A percentile compares a stretch with the other conserved stretches of the same genome.
These are phyloP conservation scores for Aphanomyces cochlioides DNA, from an alignment of 352 stramenopile genomes.

Conservation along the genomic window DNA sequence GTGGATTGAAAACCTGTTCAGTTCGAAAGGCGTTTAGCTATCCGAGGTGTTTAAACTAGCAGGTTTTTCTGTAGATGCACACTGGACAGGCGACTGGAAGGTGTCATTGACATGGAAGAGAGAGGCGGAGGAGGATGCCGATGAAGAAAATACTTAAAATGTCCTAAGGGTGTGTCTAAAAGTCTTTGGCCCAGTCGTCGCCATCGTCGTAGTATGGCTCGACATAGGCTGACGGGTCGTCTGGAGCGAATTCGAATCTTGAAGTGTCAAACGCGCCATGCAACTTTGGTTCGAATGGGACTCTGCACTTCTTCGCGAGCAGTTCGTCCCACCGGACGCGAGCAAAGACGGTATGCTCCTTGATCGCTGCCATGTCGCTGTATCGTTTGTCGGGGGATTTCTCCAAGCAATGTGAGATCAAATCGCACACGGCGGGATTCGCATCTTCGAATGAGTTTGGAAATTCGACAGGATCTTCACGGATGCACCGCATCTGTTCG, in stretches of 20 bases:
- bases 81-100: no score
- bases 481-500: conserved; percentile 73
- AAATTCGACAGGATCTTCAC: conserved; percentile 59
- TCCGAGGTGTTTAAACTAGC: no score
- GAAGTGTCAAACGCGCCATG: conserved; percentile 62
- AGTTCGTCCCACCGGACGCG: conserved; percentile 44
- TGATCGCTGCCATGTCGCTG: conserved; percentile 47
- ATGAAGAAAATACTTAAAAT: conserved; percentile 5
- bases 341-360: conserved; percentile 58
- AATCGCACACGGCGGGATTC: conserved; percentile 45
- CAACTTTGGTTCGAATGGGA: conserved; percentile 66
- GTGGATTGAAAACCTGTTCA: no score
- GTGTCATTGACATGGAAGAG: no score
- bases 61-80: no score
- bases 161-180: conserved; percentile 5
- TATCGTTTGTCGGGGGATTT: conserved; percentile 51
- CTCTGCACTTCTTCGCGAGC: conserved; percentile 38
- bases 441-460: conserved; percentile 60
- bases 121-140: no score
- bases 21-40: no score
- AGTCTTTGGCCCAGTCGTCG: conserved; percentile 39
- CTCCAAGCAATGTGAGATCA: conserved; percentile 56
- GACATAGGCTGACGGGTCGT: conserved; percentile 49
- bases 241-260: conserved; percentile 57
- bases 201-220: conserved; percentile 65